Evolutionary conservation across 805 yeast genomes (phyloP), one percentile per base, ranked within the genome.

Genomic region (Dipodascus geniculatus): DNA sequence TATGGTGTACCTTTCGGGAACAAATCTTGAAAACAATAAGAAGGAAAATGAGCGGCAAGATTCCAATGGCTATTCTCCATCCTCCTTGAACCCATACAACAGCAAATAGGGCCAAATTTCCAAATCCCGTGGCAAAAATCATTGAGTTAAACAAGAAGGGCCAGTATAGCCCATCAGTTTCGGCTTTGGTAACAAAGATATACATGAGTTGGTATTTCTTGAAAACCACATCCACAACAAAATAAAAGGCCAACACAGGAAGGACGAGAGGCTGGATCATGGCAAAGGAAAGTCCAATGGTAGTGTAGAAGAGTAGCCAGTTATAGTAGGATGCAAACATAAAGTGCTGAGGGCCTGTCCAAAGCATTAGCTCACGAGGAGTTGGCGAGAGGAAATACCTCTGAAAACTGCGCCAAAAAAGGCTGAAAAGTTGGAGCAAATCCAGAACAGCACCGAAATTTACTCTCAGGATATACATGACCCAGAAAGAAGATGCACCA

Each of bases 401-500:
- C 38, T 63, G 61, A 52, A 60, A 58, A n/a, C 56, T 49, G 9
- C 65, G 61, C 19, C 56, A 54, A 0, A 63, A 2, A 17, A 70
- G 57, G 2, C 60, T 53, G 31, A 64, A 16, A 1, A 64, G 59
- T 55, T 69, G 72, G 14, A 69, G 56, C 4, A 69, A 54, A 49
- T 63, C 67, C 2, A 67, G 52, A 22, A 66, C 55, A 4, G 67
- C 56, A 14, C 64, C 71, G 14, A 69, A 35, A 31, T 65, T 59
- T 14, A 65, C 65, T 20, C 68, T 61, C 19, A 71, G 52, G 3
- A 69, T 54, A 56, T 69, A 71, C 68, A 69, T 64, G 23, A 70
- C 71, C 74, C 74, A 71, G 59, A 71, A 71, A 6, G 71, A 65
- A 3, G 73, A 68, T 20, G 70, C 62, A 49, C 64, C 63, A 48